Evolutionary conservation across 371 early-diverging fungal species (phyloP).

Genomic region (Chytridium lagenaria): DNA sequence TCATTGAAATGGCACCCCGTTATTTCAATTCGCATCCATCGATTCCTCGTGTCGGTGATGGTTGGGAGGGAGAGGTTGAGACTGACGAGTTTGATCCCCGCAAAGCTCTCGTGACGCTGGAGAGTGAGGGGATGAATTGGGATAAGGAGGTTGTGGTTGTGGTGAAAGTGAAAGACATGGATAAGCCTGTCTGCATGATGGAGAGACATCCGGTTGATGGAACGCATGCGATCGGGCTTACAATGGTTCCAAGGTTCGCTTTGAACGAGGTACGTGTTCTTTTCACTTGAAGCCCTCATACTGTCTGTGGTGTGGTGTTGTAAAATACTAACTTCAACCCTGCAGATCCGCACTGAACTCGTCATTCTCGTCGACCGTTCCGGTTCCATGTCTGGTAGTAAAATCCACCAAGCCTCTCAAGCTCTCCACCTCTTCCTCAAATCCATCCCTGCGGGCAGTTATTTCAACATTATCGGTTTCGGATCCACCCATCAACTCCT

Average conservation of each 20-base stretch:
- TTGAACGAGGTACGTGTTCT: slow-evolving; percentile 39
- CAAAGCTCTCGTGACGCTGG: slow-evolving; percentile 14
- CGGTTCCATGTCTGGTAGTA: slow-evolving; percentile 35
- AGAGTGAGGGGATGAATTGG: neutral
- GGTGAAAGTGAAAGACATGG: slow-evolving; percentile 36
- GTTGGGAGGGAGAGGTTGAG: too few relatives aligned
- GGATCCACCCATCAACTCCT: slow-evolving; percentile 41
- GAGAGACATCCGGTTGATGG: slow-evolving; percentile 49
- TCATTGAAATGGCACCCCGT: too few relatives aligned
- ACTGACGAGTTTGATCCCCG: neutral
- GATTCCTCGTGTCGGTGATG: too few relatives aligned
- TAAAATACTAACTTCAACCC: too few relatives aligned
- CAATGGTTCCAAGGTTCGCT: slow-evolving; percentile 54
- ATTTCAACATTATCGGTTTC: slow-evolving; percentile 60
- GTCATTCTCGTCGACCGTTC: slow-evolving; percentile 57
- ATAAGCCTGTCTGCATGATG: slow-evolving; percentile 44
- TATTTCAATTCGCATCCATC: too few relatives aligned
- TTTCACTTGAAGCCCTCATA: too few relatives aligned
- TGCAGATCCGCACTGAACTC: slow-evolving; percentile 49
- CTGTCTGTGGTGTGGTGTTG: too few relatives aligned
- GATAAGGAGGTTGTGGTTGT: slow-evolving; percentile 42
- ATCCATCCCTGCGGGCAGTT: slow-evolving; percentile 48
- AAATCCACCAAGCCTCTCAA: slow-evolving; percentile 28
- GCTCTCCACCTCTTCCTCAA: slow-evolving; percentile 46
- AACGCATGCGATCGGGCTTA: slow-evolving; percentile 46